A percentile compares a stretch with the other conserved stretches of the same genome.
Evolutionary conservation across 2,329 filamentous ascomycete species (phyloP).

Genomic region (Septoria linicola): DNA sequence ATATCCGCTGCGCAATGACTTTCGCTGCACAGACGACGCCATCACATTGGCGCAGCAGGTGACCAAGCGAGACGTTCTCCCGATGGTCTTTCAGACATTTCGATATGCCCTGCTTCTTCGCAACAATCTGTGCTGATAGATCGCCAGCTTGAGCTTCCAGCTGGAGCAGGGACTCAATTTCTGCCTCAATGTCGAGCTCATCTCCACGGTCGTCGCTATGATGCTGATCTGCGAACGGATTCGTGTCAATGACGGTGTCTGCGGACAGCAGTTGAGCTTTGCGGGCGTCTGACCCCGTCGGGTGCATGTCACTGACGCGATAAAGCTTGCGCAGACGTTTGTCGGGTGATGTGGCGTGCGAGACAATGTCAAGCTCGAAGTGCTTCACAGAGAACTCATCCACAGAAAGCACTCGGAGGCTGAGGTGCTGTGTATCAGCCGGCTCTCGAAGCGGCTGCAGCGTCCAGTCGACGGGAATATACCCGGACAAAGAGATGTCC

Average conservation of each 20-base stretch:
- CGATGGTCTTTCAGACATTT: slow-evolving; percentile 41
- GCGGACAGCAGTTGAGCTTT: slow-evolving; percentile 9
- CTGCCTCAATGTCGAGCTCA: slow-evolving; percentile 36
- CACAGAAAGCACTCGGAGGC: slow-evolving; percentile 14
- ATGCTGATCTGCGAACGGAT: slow-evolving; percentile 19
- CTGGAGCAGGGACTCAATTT: slow-evolving; percentile 43
- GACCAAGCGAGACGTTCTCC: slow-evolving; percentile 39
- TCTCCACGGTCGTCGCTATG: slow-evolving; percentile 16
- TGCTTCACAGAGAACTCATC: slow-evolving; percentile 10
- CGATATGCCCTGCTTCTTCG: slow-evolving; percentile 39
- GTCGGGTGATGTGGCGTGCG: slow-evolving; percentile 11
- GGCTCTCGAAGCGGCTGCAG: slow-evolving; percentile 10
- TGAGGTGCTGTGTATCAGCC: slow-evolving; percentile 15
- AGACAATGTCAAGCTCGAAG: slow-evolving; percentile 17
- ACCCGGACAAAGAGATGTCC: slow-evolving; percentile 20
- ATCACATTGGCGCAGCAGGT: slow-evolving; percentile 46
- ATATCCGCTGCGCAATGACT: slow-evolving; percentile 36
- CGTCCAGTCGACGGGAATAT: slow-evolving; percentile 5
- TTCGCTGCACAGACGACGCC: slow-evolving; percentile 45
- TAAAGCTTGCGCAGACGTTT: slow-evolving; percentile 15
- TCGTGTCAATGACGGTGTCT: slow-evolving; percentile 39
- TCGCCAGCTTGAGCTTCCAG: slow-evolving; percentile 33
- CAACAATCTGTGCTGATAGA: slow-evolving; percentile 30
- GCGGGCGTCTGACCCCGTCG: slow-evolving; percentile 6
- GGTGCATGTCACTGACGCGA: slow-evolving; percentile 16